A percentile compares a stretch with the other conserved stretches of the same genome.
These are phyloP conservation scores for Microbotryomycetes sp. DNA, from an alignment of 1,284 basidiomycete genomes.

Conservation along the genomic window DNA sequence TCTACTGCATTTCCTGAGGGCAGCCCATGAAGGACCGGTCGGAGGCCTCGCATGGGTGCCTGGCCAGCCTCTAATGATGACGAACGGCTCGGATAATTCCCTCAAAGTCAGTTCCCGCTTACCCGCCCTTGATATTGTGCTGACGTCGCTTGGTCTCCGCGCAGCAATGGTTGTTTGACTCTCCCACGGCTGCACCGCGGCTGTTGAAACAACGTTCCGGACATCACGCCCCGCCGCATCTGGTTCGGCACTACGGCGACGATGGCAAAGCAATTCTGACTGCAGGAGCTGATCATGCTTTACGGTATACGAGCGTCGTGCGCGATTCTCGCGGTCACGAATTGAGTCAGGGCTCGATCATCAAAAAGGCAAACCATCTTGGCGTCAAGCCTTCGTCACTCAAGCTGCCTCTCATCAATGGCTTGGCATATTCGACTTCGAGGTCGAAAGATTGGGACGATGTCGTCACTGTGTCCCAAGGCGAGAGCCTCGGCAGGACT, in stretches of 20 bases:
- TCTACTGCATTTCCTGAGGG: conserved; percentile 71
- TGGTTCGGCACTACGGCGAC: conserved; percentile 90
- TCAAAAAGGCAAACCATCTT: conserved; percentile 72
- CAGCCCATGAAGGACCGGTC: conserved; percentile 77
- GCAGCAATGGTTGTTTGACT: conserved; percentile 97
- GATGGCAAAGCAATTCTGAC: conserved; percentile 92
- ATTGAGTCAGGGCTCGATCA: conserved; percentile 84
- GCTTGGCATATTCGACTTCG: conserved; percentile 23
- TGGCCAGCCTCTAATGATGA: conserved; percentile 79
- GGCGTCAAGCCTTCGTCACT: conserved; percentile 71
- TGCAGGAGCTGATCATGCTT: conserved; percentile 66
- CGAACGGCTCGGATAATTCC: conserved; percentile 84
- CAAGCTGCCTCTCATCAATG: conserved; percentile 46
- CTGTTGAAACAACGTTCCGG: conserved; percentile 87
- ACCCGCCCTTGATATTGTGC: conserved; percentile 49
- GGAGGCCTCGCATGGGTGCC: conserved; percentile 79
- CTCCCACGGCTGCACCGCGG: conserved; percentile 72
- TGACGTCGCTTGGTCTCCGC: conserved; percentile 71
- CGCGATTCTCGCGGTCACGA: conserved; percentile 89
- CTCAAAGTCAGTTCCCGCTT: conserved; percentile 59
- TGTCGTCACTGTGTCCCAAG: conserved; percentile 74
- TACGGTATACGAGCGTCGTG: conserved; percentile 86
- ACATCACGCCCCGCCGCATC: conserved; percentile 81
- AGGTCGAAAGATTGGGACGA: conserved; percentile 79
- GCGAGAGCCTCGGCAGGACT: conserved; percentile 67